Evolutionary conservation across 495 filamentous ascomycete species (phyloP).

Genomic region (Xylaria sp.): DNA sequence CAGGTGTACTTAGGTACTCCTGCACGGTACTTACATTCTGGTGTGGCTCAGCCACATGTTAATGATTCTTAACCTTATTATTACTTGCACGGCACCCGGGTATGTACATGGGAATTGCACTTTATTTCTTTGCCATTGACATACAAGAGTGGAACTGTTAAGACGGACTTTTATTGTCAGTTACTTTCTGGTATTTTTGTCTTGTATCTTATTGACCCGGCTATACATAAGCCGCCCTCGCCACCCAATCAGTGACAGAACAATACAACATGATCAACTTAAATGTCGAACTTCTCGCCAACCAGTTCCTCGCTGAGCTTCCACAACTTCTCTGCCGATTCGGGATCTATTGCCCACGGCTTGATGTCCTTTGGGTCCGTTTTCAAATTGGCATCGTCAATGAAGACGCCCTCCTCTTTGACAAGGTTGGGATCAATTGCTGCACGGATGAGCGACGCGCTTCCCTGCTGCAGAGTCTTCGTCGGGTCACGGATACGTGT

Average conservation of each 20-base stretch:
- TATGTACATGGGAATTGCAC: no score
- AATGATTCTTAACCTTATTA: no score
- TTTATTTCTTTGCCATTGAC: background rate
- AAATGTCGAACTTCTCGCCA: slow-evolving; percentile 32
- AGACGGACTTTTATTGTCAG: background rate
- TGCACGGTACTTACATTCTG: background rate
- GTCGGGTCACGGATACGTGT: slow-evolving; percentile 43
- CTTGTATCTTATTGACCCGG: background rate
- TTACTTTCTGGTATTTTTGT: background rate
- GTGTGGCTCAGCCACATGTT: slow-evolving; percentile 13
- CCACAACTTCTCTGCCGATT: slow-evolving; percentile 49
- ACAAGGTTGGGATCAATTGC: slow-evolving; percentile 51
- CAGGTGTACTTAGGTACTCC: background rate
- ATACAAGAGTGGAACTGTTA: background rate
- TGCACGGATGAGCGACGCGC: slow-evolving; percentile 48
- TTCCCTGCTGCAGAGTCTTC: slow-evolving; percentile 53
- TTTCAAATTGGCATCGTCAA: slow-evolving; percentile 41
- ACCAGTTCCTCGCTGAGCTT: slow-evolving; percentile 57
- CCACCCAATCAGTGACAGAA: background rate
- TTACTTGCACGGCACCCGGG: no score
- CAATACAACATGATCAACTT: slow-evolving; percentile 45
- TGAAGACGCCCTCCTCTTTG: slow-evolving; percentile 41
- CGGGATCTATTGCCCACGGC: slow-evolving; percentile 46
- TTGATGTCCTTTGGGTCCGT: slow-evolving; percentile 40
- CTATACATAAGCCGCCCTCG: background rate